phyloP scores from a whole-genome alignment of 164 flowering plant species.

The Cinnamomum micranthum region DNA sequence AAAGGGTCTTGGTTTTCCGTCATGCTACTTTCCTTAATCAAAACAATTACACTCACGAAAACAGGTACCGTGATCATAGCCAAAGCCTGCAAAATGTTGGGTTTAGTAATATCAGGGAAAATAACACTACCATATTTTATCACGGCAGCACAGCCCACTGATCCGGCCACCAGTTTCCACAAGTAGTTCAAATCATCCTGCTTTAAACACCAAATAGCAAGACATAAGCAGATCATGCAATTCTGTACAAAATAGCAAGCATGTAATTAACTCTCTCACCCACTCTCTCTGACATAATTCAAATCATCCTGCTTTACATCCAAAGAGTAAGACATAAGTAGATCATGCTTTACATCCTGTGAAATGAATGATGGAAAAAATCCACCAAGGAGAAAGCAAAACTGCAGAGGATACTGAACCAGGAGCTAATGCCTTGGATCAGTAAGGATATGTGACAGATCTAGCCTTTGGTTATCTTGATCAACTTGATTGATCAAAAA shows the following conservation, averaged over 20 bases:
- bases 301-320: slow-evolving; percentile 7
- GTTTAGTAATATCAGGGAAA: slow-evolving; percentile 15
- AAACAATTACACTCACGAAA: slow-evolving; percentile 7
- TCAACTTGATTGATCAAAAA: no score
- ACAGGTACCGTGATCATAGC: slow-evolving; percentile 8
- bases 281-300: not conserved
- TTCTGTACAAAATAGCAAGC: no score
- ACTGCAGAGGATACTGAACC: no score
- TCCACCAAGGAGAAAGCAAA: no score
- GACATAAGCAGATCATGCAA: not conserved
- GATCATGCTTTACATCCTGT: not conserved
- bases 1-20: slow-evolving; percentile 1
- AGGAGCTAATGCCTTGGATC: no score
- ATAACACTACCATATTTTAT: slow-evolving; percentile 13
- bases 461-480: no score
- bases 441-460: no score
- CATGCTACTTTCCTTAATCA: slow-evolving; percentile 10
- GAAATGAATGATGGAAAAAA: no score
- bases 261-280: no score
- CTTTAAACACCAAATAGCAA: not conserved
- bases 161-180: slow-evolving; percentile 11
- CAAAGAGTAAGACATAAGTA: not conserved
- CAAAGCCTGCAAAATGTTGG: slow-evolving; percentile 10
- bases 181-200: slow-evolving; percentile 13
- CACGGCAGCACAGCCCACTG: slow-evolving; percentile 3